Evolutionary conservation across 2,329 filamentous ascomycete genomes (phyloP).

Genomic region (Ceratocystis harringtonii): DNA sequence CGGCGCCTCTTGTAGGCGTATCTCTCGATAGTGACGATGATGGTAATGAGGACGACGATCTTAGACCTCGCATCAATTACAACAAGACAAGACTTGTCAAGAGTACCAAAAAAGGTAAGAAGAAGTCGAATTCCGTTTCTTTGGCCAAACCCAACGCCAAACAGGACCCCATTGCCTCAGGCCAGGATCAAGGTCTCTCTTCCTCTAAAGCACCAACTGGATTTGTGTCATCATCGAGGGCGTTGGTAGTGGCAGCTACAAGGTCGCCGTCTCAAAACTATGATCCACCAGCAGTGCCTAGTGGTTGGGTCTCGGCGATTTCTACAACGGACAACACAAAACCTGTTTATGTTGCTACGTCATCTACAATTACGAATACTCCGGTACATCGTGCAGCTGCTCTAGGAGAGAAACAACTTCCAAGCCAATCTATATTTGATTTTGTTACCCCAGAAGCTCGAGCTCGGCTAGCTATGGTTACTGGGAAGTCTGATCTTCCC

Average conservation of each 20-base stretch:
- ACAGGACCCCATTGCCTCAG: neutral
- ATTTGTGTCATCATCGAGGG: slow-evolving; percentile 1
- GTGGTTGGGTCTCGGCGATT: slow-evolving; percentile 2
- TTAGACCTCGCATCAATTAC: slow-evolving; percentile 21
- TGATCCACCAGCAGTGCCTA: slow-evolving; percentile 10
- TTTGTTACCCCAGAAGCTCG: slow-evolving; percentile 68
- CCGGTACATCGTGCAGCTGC: slow-evolving; percentile 6
- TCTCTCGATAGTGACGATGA: slow-evolving; percentile 30
- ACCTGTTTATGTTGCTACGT: too few species aligned
- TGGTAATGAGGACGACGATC: slow-evolving; percentile 33
- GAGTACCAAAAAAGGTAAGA: slow-evolving; percentile 37
- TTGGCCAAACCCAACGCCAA: neutral
- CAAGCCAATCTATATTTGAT: slow-evolving; percentile 91
- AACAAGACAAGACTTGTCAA: slow-evolving; percentile 14
- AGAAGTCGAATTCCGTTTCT: slow-evolving; percentile 23
- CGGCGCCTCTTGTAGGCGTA: slow-evolving; percentile 28
- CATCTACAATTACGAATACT: neutral
- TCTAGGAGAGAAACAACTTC: slow-evolving; percentile 61
- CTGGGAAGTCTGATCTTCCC: slow-evolving; percentile 64
- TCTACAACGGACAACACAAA: neutral
- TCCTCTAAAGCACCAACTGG: neutral
- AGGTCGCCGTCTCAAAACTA: neutral
- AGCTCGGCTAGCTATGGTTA: slow-evolving; percentile 58
- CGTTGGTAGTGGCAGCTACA: too few species aligned
- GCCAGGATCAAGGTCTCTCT: neutral